Base-by-base conservation (phyloP, 257 asterid species). In the Solanum ossicruentum region DNA sequence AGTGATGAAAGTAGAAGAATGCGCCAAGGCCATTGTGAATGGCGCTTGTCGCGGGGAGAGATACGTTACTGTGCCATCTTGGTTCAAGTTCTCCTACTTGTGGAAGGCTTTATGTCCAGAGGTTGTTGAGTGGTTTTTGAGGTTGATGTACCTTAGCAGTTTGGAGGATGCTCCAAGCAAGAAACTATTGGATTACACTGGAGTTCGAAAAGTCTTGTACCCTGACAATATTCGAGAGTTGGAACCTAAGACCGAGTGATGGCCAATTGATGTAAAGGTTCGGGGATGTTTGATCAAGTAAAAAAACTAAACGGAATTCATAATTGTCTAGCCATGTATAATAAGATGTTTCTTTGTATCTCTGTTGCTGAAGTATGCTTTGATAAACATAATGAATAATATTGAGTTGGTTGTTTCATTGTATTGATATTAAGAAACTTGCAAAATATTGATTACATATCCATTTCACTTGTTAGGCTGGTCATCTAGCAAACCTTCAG, bases 81-180 rank as follows among this genome's bases (percentile, higher is more conserved):
- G 97, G 97, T 71, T 91, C 67, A 87, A 79, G 84, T 84, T 85
- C 28, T 90, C 92, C 0, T 87, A 90, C 82, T 8, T 90, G 47
- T 87, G 93, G 95, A 93, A 86, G 87, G 41, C 87, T 41, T 83
- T 93, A 82, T 87, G 87, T 75, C 95, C 95, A 0, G 97, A 93
- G 83, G 88, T 91, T 86, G 10, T 93, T 28, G 95, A 93, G 78
- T 88, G 93, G 92, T 13, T 39, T 3, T 89, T 85, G 51, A 85
- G 95, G 65, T 1, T 93, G 77, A 6, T 88, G 43, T 87, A 85
- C 82, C 73, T 91, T 7, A 20, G 87, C 2, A 12, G 88, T 7
- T 81, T 88, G 1, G 52, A 73, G 8, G 93, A 89, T 55, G 85
- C 93, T 1, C 20, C 88, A 9, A 84, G 90, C 49, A 91, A 91